phyloP scores from a whole-genome alignment of 352 stramenopile genomes.

The Phytophthora constricta region DNA sequence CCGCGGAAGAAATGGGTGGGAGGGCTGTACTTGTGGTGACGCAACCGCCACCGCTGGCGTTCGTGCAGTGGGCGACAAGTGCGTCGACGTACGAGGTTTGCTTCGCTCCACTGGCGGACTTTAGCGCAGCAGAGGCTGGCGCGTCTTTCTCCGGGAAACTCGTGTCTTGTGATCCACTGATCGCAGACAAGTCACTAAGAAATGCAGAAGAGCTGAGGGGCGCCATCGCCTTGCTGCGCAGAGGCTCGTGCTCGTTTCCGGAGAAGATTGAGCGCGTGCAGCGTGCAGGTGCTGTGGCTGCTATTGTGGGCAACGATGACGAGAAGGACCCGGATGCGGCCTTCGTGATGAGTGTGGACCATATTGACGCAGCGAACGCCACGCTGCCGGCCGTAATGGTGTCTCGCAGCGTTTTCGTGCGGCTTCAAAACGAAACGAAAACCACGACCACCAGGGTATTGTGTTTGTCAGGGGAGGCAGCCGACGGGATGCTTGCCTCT shows the following conservation, averaged over 20 bases:
- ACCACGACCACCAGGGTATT: conserved; percentile 45
- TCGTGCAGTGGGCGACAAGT: conserved; percentile 69
- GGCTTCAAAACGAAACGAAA: conserved; percentile 31
- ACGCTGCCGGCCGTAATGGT: conserved; percentile 80
- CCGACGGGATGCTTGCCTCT: conserved; percentile 36
- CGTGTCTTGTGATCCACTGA: conserved; percentile 56
- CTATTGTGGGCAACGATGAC: conserved; percentile 78
- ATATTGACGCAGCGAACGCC: conserved; percentile 67
- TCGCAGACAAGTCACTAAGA: conserved; percentile 45
- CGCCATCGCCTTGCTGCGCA: conserved; percentile 58
- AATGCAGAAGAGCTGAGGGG: conserved; percentile 47
- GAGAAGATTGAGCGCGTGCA: conserved; percentile 74
- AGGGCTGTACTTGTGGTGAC: too few relatives aligned
- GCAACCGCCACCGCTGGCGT: conserved; percentile 58
- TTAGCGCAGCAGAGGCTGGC: conserved; percentile 51
- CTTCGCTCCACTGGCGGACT: conserved; percentile 73
- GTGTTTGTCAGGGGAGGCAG: conserved; percentile 56
- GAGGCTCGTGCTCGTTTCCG: conserved; percentile 72
- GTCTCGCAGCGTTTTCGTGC: conserved; percentile 48
- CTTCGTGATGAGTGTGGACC: conserved; percentile 82
- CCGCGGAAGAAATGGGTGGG: too few relatives aligned
- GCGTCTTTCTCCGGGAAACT: conserved; percentile 51
- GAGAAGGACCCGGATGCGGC: conserved; percentile 45
- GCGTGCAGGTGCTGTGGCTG: conserved; percentile 54
- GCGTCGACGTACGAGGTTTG: conserved; percentile 49